Evolutionary conservation across 306 rosid species (phyloP).

Genomic region (Quillaja saponaria): DNA sequence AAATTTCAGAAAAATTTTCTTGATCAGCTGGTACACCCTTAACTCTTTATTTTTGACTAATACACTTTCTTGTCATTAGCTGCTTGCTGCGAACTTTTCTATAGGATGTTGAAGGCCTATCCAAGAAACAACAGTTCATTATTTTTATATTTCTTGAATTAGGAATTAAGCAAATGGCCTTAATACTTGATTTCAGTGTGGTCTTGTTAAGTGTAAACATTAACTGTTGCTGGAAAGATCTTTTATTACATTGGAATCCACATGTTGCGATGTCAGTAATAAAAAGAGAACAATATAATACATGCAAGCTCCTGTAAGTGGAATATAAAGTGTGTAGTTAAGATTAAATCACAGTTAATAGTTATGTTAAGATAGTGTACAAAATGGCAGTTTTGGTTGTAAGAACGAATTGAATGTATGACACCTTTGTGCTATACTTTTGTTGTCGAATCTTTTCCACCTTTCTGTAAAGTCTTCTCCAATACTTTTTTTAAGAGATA

Average conservation of each 20-base stretch:
- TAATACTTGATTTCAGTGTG: slow-evolving; percentile 6
- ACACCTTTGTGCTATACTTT: slow-evolving; percentile 3
- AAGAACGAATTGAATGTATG: slow-evolving; percentile 24
- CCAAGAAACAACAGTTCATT: neutral
- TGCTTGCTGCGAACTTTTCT: neutral
- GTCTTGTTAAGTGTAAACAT: slow-evolving; percentile 17
- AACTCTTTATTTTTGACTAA: slow-evolving; percentile 10
- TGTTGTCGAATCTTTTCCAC: neutral
- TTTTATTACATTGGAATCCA: slow-evolving; percentile 19
- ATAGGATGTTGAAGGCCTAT: neutral
- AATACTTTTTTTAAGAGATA: neutral
- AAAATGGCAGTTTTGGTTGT: neutral
- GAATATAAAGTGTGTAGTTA: slow-evolving; percentile 1
- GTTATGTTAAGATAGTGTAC: slow-evolving; percentile 2
- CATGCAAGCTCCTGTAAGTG: slow-evolving; percentile 19
- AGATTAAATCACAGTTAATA: neutral
- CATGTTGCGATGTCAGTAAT: slow-evolving; percentile 7
- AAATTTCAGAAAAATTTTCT: slow-evolving; percentile 66
- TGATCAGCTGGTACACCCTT: slow-evolving; percentile 62
- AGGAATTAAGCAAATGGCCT: slow-evolving; percentile 6
- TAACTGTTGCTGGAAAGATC: slow-evolving; percentile 17
- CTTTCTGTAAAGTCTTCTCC: neutral
- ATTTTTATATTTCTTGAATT: slow-evolving; percentile 16
- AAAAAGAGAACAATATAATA: neutral
- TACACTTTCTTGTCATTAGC: slow-evolving; percentile 12